Base-by-base conservation (phyloP, 2,329 filamentous ascomycete species). In the Fusarium sterilihyphosum region DNA sequence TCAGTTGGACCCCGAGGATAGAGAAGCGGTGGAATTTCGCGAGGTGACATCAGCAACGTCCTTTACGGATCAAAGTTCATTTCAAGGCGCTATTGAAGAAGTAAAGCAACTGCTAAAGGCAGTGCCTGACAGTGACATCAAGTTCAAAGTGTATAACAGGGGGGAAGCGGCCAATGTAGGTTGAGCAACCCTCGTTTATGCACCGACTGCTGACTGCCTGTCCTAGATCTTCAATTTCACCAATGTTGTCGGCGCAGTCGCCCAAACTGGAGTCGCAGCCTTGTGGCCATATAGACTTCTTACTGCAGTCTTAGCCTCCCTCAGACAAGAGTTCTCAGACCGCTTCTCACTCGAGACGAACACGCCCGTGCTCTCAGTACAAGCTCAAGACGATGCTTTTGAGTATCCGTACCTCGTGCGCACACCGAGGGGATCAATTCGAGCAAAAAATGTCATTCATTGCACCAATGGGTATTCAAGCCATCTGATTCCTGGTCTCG, bases 401-500 rank as follows among this genome's bases (percentile, higher is more conserved):
- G 13, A 61, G 1, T 67, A 79, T 20, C 84, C 80, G 5, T 88
- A 86, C 73, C 71, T 78, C 3, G 63, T 90, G 1, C 66, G 78
- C 2, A 91, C 89, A 1, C 64, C 74, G 0, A 81, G 86, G n/a
- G 88, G 88, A 3, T 70, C 50, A 0, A 82, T 90, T 14, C 76
- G 74, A 5, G 83, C 87, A 20, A 81, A 81, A 4, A 83, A 89
- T 57, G 80, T 91, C 9, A 82, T 91, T 10, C 88, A 91, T 71
- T 87, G 87, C 46, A 90, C 88, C 4, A 90, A 91, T 71, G 87
- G 83, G 3, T 86, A 86, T 71, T 83, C 86, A 0, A 79, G 84
- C 0, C 84, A 88, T 49, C 82, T 90, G 10, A 78, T 90, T 6
- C 87, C 88, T 0, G 83, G 82, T 0, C 79, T 89, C 6, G 79